Evolutionary conservation across 106 monocot species (phyloP), one percentile per base, ranked within the genome.

Genomic region (Ottelia alismoides): DNA sequence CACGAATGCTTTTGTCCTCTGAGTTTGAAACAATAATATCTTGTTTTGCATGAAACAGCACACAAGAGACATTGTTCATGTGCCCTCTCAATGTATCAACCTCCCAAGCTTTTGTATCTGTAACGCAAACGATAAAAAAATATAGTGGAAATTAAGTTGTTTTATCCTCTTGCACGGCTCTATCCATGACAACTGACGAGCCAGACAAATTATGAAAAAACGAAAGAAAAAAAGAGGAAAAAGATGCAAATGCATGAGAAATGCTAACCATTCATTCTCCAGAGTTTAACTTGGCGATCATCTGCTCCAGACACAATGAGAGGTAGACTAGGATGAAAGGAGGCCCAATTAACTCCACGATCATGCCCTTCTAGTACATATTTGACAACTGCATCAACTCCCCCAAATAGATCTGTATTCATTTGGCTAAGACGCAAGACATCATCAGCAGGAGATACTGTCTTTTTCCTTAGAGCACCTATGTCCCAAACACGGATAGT

Each of bases 51-150:
- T 82, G 87, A 57, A 87, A 87, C 81, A 87, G 75, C 53, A 87
- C 87, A 48, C 87, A 82, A 7, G 87, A 87, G 2, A 87, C 78
- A 67, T 87, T 87, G 45, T 87, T 87, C 81, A 78, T 82, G 58
- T 87, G 87, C 4, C 87, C 87, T 45, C 87, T 78, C 63, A 88
- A 67, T 26, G 87, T 82, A 63, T 88, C 87, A 40, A 88, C 87
- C 57, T 88, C 87, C 87, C 87, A 88, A n/a, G 87, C 87, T 55
- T 88, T 88, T 19, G 87, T 73, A 65, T 88, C 87, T 88, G 69
- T 30, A 57, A 47, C 24, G n/a, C 19, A 45, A 45, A 19, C 43
- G 14, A 1, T 10, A 55, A 27, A 54, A 40, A 30, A 7, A 43
- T 43, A 43, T 16, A 43, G 10, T n/a, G n/a, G n/a, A n/a, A n/a